These are phyloP conservation scores for Colletotrichum simmondsii DNA, from an alignment of 2,329 filamentous ascomycete genomes.

Conservation along the genomic window DNA sequence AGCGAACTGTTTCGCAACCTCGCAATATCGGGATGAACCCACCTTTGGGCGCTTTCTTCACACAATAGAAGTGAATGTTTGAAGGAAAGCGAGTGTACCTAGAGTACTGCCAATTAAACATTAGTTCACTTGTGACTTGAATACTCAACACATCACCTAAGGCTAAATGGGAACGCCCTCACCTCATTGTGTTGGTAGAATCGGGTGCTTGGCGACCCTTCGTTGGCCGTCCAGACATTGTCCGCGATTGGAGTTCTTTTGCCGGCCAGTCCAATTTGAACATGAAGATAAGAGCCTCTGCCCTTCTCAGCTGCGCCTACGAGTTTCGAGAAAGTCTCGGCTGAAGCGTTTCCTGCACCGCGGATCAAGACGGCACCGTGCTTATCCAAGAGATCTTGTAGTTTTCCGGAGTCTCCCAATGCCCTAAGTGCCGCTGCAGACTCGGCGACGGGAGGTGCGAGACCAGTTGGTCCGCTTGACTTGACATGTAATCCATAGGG, in stretches of 20 bases:
- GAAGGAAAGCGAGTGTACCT: constrained; percentile 35
- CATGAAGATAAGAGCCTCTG: constrained; percentile 42
- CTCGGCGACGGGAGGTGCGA: constrained; percentile 1
- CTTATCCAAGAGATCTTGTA: constrained; percentile 22
- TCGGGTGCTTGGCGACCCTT: constrained; percentile 34
- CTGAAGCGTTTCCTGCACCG: constrained; percentile 25
- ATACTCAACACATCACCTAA: not conserved
- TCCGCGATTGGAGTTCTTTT: constrained; percentile 33
- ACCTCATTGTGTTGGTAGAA: constrained; percentile 39
- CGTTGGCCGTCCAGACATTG: constrained; percentile 37
- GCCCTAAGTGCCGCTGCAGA: constrained; percentile 18
- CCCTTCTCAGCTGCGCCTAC: constrained; percentile 30
- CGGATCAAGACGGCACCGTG: constrained; percentile 34
- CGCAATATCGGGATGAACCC: too few relatives aligned
- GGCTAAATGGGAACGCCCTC: not conserved
- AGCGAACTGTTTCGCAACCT: too few relatives aligned
- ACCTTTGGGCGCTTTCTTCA: constrained; percentile 29
- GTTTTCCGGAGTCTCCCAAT: constrained; percentile 27
- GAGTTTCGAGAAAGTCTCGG: constrained; percentile 36
- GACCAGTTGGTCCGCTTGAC: not conserved
- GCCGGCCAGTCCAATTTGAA: constrained; percentile 36
- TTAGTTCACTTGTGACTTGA: not conserved
- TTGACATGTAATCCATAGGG: constrained; percentile 28
- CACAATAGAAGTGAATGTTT: constrained; percentile 36
- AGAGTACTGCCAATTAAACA: constrained; percentile 15